Evolutionary conservation across 1,284 basidiomycete genomes (phyloP), one percentile per base, ranked within the genome.

Genomic region (Trichosporon ovoides): DNA sequence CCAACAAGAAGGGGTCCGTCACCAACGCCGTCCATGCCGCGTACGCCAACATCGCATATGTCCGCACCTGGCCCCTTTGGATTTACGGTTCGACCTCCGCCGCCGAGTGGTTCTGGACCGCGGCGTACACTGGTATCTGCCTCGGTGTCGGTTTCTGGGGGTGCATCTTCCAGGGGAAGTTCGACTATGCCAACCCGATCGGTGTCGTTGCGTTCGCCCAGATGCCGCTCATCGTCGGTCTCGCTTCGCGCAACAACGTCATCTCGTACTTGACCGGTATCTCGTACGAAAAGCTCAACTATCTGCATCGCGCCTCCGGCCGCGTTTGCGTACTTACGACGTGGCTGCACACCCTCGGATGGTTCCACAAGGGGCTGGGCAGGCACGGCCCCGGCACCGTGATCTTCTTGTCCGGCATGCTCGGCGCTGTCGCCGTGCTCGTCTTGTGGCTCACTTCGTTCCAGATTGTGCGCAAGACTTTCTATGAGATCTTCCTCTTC

Each of bases 181-280:
- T 62, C 35, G 58, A 62, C 43, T 57, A 55, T 20, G 57, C 57
- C 22, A 63, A 63, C 62, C 53, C 59, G 1, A 63, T 60, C 50
- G 62, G 56, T 1, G 43, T 54, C 38, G 43, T 57, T 22, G 61
- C 61, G 5, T 52, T 80, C 1, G 78, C 79, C 18, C 86, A 87
- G 67, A 68, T 85, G 2, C 83, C 85, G 0, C 73, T 87, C n/a
- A 79, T 87, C 63, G 80, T 82, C 0, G 84, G 79, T 3, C 80
- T 87, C 13, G 85, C 84, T 0, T 83, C 83, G 52, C 84, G 83
- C 69, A 85, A 87, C 68, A 87, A 86, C 55, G 55, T 83, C 19
- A 75, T 87, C 7, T 82, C 83, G 6, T 77, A 83, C 84, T 57
- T 57, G 83, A 85, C 84, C 2, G 84, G 85, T 3, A 74, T 86